Evolutionary conservation across 2,329 filamentous ascomycete genomes (phyloP).

Genomic region (Xylariaceae sp.): DNA sequence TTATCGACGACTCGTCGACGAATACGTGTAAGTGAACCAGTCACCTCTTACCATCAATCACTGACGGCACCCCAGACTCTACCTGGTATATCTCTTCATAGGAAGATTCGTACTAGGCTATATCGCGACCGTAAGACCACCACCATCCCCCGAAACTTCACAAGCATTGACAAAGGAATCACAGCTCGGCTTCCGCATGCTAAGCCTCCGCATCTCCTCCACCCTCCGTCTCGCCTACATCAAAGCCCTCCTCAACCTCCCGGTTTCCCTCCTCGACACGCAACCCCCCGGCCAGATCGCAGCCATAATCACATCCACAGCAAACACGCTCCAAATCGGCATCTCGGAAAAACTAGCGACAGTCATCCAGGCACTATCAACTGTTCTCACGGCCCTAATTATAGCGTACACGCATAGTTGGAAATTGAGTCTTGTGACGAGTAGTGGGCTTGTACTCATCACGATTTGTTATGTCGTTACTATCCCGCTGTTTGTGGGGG

Average conservation of each 20-base stretch:
- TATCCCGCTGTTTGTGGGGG: conserved; percentile 52
- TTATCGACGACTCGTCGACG: conserved; percentile 37
- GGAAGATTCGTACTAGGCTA: conserved; percentile 60
- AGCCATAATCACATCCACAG: conserved; percentile 57
- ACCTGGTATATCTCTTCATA: conserved; percentile 67
- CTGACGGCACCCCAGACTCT: conserved; percentile 43
- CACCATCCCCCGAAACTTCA: background rate
- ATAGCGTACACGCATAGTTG: conserved; percentile 55
- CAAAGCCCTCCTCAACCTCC: conserved; percentile 57
- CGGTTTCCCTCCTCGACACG: conserved; percentile 61
- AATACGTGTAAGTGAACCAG: conserved; percentile 38
- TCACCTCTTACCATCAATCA: background rate
- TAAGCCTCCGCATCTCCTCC: conserved; percentile 56
- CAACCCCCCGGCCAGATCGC: conserved; percentile 57
- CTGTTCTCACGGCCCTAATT: conserved; percentile 47
- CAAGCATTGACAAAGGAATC: conserved; percentile 3
- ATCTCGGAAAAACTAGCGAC: conserved; percentile 58
- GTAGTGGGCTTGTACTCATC: conserved; percentile 54
- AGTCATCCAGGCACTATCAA: conserved; percentile 50
- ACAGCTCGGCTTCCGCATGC: conserved; percentile 54
- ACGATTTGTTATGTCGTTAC: conserved; percentile 44
- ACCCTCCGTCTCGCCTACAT: conserved; percentile 60
- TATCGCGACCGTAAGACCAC: conserved; percentile 47
- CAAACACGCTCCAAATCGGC: conserved; percentile 58
- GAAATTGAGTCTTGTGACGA: conserved; percentile 54